Percentiles rank a stretch among this genome's conserved stretches.
Conservation (phyloP, 1,139 yeast genomes). For the Meyerozyma sp. region DNA sequence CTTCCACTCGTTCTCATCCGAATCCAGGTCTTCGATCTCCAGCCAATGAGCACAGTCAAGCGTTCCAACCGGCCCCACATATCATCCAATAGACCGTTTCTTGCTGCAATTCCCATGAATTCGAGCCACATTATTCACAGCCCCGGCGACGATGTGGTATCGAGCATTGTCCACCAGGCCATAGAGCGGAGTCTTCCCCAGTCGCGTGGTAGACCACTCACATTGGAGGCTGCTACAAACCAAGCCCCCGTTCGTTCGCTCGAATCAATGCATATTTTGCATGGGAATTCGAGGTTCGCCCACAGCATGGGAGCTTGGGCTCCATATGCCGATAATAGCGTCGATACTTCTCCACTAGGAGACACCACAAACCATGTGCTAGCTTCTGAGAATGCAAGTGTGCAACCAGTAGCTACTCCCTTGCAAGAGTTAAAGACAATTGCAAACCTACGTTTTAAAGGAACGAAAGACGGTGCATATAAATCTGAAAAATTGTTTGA, state of each 20-base stretch:
- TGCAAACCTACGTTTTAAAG: constrained; percentile 56
- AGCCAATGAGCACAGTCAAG: constrained; percentile 14
- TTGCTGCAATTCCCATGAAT: constrained; percentile 60
- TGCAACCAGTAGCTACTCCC: constrained; percentile 1
- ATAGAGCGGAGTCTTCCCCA: constrained; percentile 49
- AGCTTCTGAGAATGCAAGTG: neutral
- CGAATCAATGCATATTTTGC: constrained; percentile 48
- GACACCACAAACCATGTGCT: constrained; percentile 25
- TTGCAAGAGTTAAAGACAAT: constrained; percentile 23
- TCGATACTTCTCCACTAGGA: constrained; percentile 59
- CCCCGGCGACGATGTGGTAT: constrained; percentile 38
- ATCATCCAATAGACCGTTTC: constrained; percentile 53
- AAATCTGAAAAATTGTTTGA: constrained; percentile 33
- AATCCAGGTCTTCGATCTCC: constrained; percentile 63
- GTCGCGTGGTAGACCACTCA: constrained; percentile 23
- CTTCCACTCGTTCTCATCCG: constrained; percentile 58
- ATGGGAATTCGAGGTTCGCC: constrained; percentile 58
- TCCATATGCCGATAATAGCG: constrained; percentile 59
- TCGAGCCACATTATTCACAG: constrained; percentile 67
- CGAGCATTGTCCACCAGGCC: constrained; percentile 54
- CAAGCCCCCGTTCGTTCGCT: constrained; percentile 51
- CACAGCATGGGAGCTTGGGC: constrained; percentile 65
- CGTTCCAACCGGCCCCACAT: constrained; percentile 30
- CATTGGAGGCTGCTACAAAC: constrained; percentile 18
- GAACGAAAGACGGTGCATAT: constrained; percentile 31